phyloP scores from a whole-genome alignment of 2,329 filamentous ascomycete species.

The Nemania abortiva region DNA sequence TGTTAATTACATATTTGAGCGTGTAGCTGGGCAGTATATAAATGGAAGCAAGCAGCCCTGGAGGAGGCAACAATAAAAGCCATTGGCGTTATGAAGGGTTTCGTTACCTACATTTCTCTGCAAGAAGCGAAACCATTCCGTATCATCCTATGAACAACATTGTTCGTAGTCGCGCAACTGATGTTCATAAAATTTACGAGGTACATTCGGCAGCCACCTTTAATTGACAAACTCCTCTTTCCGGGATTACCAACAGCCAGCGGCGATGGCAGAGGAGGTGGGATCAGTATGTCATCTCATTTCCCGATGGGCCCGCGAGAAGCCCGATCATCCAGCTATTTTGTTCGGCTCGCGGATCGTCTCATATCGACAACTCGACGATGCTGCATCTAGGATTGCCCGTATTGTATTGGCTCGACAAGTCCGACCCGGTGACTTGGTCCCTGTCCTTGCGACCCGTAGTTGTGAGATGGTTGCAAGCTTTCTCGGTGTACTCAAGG shows the following conservation, averaged over 20 bases:
- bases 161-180: too few relatives aligned
- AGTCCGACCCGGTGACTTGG: neutral
- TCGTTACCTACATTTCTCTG: too few relatives aligned
- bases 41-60: too few relatives aligned
- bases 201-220: too few relatives aligned
- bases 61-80: too few relatives aligned
- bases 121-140: too few relatives aligned
- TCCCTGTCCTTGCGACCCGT: constrained; percentile 32
- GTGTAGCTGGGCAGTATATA: too few relatives aligned
- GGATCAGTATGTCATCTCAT: constrained; percentile 8
- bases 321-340: constrained; percentile 1
- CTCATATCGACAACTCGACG: neutral
- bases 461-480: constrained; percentile 31
- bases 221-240: too few relatives aligned
- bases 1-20: too few relatives aligned
- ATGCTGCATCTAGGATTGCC: constrained; percentile 8
- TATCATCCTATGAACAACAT: too few relatives aligned
- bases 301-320: neutral
- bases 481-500: constrained; percentile 29
- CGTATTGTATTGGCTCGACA: neutral
- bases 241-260: neutral
- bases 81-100: too few relatives aligned
- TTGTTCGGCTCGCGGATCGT: neutral
- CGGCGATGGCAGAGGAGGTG: neutral
- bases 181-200: too few relatives aligned